Conservation (phyloP, 257 asterid genomes). For the Ballota nigra region DNA sequence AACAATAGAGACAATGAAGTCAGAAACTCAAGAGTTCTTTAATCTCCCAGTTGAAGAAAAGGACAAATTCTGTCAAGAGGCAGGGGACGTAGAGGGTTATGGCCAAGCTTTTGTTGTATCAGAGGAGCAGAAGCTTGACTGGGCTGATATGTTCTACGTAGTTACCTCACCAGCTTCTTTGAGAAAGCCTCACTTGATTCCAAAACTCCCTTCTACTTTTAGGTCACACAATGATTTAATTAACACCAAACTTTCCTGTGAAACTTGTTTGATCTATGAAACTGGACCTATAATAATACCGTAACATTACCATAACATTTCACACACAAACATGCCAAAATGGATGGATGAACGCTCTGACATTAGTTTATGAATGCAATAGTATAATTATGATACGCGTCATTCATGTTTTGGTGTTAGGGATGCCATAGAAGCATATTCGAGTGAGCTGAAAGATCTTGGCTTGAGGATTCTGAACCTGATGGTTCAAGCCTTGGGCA, state of each 20-base stretch:
- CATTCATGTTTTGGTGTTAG: constrained; percentile 6
- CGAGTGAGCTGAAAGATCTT: constrained; percentile 34
- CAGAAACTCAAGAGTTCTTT: constrained; percentile 44
- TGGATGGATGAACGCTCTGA: too few relatives aligned
- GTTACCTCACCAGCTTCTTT: constrained; percentile 32
- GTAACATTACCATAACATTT: too few relatives aligned
- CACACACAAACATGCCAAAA: too few relatives aligned
- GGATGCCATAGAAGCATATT: constrained; percentile 47
- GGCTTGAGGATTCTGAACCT: constrained; percentile 35
- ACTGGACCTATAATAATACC: too few relatives aligned
- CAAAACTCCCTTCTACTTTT: constrained; percentile 43
- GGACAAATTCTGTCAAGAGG: constrained; percentile 32
- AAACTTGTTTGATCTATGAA: too few relatives aligned
- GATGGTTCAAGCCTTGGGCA: constrained; percentile 39
- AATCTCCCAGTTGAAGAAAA: constrained; percentile 52
- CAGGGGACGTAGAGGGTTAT: constrained; percentile 43
- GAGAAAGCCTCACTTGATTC: constrained; percentile 49
- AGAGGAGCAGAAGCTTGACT: constrained; percentile 66
- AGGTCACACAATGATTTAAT: constrained; percentile 45
- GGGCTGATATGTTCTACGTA: constrained; percentile 46
- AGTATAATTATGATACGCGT: too few relatives aligned
- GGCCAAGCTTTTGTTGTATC: constrained; percentile 63
- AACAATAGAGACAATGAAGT: constrained; percentile 35
- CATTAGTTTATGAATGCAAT: too few relatives aligned
- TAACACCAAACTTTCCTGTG: too few relatives aligned